These are phyloP conservation scores for Pestalotiopsis sp. DNA, from an alignment of 2,329 filamentous ascomycete species.

Conservation along the genomic window DNA sequence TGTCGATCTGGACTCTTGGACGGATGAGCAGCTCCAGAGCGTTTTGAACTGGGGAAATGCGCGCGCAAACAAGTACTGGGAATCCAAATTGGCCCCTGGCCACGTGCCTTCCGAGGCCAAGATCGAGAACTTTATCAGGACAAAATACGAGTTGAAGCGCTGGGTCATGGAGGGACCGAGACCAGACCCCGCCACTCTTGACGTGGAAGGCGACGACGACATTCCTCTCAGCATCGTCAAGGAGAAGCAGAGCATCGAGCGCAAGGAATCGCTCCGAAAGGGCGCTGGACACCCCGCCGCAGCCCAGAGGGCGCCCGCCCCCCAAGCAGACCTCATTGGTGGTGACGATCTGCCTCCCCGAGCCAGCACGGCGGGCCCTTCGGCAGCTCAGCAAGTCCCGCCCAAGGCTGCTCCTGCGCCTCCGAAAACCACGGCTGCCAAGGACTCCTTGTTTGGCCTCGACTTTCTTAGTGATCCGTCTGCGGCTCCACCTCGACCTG, in stretches of 20 bases:
- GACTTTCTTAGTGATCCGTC: conserved; percentile 84
- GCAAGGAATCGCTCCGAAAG: conserved; percentile 64
- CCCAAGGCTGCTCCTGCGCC: conserved; percentile 68
- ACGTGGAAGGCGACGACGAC: conserved; percentile 85
- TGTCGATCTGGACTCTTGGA: conserved; percentile 97
- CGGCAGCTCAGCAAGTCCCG: conserved; percentile 54
- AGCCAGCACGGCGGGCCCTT: conserved; percentile 74
- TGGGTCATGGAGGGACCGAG: conserved; percentile 99
- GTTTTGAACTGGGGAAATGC: conserved; percentile 95
- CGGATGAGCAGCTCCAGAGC: conserved; percentile 94
- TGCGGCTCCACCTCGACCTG: conserved; percentile 75
- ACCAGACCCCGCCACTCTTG: conserved; percentile 87
- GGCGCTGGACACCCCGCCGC: conserved; percentile 47
- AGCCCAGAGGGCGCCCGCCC: conserved; percentile 38
- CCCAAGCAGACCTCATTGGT: conserved; percentile 80
- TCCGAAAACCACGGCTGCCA: conserved; percentile 70
- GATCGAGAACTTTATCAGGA: conserved; percentile 99
- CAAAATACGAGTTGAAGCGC: conserved; percentile 97
- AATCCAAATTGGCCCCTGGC: conserved; percentile 86
- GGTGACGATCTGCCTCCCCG: conserved; percentile 71
- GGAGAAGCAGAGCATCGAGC: conserved; percentile 66
- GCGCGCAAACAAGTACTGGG: conserved; percentile 98
- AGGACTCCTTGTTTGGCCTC: conserved; percentile 88
- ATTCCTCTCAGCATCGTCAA: conserved; percentile 65
- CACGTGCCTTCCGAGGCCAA: conserved; percentile 95